Conservation (phyloP, 176 grass and related monocot species). For the Rhynchospora pubera region DNA sequence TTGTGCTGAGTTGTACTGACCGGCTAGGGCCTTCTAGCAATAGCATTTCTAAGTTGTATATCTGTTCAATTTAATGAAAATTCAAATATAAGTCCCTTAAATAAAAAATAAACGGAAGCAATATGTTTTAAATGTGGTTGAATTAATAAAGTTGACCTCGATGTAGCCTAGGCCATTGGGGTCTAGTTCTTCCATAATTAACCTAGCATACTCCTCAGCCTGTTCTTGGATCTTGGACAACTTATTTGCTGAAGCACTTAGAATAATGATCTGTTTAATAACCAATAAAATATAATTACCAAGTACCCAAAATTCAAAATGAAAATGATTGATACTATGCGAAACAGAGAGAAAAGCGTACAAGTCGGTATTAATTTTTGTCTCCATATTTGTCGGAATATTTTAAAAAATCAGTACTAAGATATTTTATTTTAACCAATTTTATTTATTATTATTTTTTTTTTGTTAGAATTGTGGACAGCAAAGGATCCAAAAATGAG, state of each 20-base stretch:
- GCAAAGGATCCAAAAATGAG: not conserved
- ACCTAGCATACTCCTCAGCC: conserved; percentile 70
- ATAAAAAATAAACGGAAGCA: not conserved
- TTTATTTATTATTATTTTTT: too few species aligned
- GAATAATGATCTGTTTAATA: conserved; percentile 54
- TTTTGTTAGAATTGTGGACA: not conserved
- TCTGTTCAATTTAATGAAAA: conserved; percentile 15
- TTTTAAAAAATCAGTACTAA: not conserved
- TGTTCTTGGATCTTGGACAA: conserved; percentile 63
- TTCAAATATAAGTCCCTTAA: not conserved
- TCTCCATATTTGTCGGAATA: not conserved
- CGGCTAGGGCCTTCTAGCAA: conserved; percentile 57
- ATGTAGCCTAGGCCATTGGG: conserved; percentile 75
- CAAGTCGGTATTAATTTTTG: not conserved
- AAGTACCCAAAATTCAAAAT: not conserved
- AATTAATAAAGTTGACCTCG: conserved; percentile 34
- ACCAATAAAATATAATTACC: not conserved
- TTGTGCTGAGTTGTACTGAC: conserved; percentile 49
- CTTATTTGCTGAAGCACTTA: conserved; percentile 83
- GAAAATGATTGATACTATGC: not conserved
- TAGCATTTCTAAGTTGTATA: conserved; percentile 72
- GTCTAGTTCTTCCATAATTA: conserved; percentile 99
- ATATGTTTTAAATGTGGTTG: not conserved
- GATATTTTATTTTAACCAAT: not conserved
- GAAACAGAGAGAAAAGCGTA: not conserved